These are phyloP conservation scores for Excoecaria agallocha DNA, from an alignment of 345 rosid genomes.

Conservation along the genomic window DNA sequence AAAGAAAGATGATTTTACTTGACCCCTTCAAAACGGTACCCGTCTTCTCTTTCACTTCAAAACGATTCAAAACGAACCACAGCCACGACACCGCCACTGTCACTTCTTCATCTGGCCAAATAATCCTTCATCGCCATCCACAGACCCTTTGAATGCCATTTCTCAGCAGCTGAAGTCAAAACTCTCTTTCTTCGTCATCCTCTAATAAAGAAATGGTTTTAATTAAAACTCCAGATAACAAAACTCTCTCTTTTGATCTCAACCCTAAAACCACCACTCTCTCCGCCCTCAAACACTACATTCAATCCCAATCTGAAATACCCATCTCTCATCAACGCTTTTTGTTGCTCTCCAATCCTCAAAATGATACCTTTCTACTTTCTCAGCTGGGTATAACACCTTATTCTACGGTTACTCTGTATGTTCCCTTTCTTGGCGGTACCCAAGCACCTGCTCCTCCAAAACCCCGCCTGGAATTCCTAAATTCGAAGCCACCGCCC, in stretches of 20 bases:
- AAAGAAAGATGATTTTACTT: no score
- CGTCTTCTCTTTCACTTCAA: no score
- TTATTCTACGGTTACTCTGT: slow-evolving; percentile 52
- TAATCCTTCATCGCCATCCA: no score
- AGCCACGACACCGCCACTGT: no score
- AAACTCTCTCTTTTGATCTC: slow-evolving; percentile 43
- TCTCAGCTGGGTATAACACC: slow-evolving; percentile 47
- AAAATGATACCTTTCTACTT: slow-evolving; percentile 35
- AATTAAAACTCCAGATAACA: slow-evolving; percentile 46
- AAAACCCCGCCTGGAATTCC: slow-evolving; percentile 79
- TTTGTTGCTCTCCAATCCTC: slow-evolving; percentile 13
- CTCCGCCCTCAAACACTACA: slow-evolving; percentile 43
- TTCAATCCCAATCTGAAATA: slow-evolving; percentile 39
- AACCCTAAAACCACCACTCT: slow-evolving; percentile 57
- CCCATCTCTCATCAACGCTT: slow-evolving; percentile 44
- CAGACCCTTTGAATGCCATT: no score
- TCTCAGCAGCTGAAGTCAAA: not conserved
- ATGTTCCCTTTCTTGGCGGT: slow-evolving; percentile 58
- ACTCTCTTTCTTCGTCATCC: not conserved
- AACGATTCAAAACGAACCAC: no score
- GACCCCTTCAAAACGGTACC: no score
- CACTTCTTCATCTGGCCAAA: no score
- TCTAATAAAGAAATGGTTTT: slow-evolving; percentile 46
- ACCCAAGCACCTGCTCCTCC: slow-evolving; percentile 45
- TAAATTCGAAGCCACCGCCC: slow-evolving; percentile 74